Evolutionary conservation across 108 stramenopile genomes (phyloP), one percentile per base, ranked within the genome.

Genomic region (Cyclotella choctawhatcheeana): DNA sequence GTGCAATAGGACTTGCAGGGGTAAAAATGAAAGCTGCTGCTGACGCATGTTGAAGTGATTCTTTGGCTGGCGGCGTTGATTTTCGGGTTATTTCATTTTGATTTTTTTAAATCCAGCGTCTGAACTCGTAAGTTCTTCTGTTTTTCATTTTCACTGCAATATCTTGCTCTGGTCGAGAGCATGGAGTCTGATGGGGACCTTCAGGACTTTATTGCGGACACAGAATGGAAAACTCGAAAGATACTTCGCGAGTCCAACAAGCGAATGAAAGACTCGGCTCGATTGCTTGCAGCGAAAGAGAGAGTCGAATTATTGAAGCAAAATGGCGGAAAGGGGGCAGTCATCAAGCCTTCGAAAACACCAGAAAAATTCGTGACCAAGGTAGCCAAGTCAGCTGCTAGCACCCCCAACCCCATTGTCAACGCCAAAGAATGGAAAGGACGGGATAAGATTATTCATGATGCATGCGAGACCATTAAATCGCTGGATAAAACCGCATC

Each of bases 11-110:
- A 90, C 54, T 68, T 88, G 85, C 17, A 83, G 58, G 12, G 85
- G 88, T n/a, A 84, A 76, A 8, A 71, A 82, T 20, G 83, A 84
- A 44, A 87, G 74, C 76, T 78, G 65, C n/a, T n/a, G n/a, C n/a
- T n/a, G n/a, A n/a, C n/a, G n/a, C n/a, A n/a, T n/a, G n/a, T n/a
- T n/a, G n/a, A n/a, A n/a, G n/a, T n/a, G n/a, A n/a, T n/a, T n/a
- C n/a, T n/a, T n/a, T n/a, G n/a, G n/a, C n/a, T n/a, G n/a, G n/a
- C n/a, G n/a, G n/a, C n/a, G n/a, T n/a, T n/a, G n/a, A n/a, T n/a
- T n/a, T n/a, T n/a, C n/a, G n/a, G n/a, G n/a, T n/a, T n/a, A n/a
- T n/a, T n/a, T n/a, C n/a, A n/a, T n/a, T n/a, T n/a, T n/a, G n/a
- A n/a, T n/a, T n/a, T n/a, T n/a, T n/a, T n/a, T n/a, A n/a, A n/a